Percentiles rank a stretch among this genome's conserved stretches.
These are phyloP conservation scores for Dictyostelium firmibasis DNA, from an alignment of 78 protist species.

Conservation along the genomic window DNA sequence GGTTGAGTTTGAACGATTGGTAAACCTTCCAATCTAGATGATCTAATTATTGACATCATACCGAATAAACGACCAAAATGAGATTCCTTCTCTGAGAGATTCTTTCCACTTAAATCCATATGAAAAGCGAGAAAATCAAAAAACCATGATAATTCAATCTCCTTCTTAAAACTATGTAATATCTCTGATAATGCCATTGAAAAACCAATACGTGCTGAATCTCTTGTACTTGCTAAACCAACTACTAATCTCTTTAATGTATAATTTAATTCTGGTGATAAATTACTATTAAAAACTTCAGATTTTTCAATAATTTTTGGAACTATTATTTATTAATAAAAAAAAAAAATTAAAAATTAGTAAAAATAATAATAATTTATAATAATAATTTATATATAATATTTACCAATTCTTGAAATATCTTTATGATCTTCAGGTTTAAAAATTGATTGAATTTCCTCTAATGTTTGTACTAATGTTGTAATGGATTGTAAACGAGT, in stretches of 20 bases:
- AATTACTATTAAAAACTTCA: background rate
- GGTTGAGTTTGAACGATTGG: conserved; percentile 4
- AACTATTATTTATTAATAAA: background rate
- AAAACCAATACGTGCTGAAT: conserved; percentile 52
- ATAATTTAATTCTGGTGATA: conserved; percentile 62
- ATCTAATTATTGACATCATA: conserved; percentile 51
- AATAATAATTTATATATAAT: background rate
- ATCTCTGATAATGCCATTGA: conserved; percentile 57
- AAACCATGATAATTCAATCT: conserved; percentile 40
- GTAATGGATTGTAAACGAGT: conserved; percentile 40
- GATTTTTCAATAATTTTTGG: conserved; percentile 51
- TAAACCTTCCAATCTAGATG: conserved; percentile 5
- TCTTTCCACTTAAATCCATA: conserved; percentile 44
- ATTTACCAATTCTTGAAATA: conserved; percentile 53
- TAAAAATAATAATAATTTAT: background rate
- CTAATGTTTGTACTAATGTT: conserved; percentile 12
- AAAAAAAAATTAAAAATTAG: background rate
- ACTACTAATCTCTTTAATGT: conserved; percentile 35
- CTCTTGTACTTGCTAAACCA: conserved; percentile 61
- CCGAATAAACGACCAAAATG: conserved; percentile 70
- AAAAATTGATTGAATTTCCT: conserved; percentile 23
- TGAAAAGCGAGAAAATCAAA: background rate
- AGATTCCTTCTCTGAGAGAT: conserved; percentile 21
- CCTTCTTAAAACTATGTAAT: background rate
- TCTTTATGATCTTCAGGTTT: conserved; percentile 58